Conservation (phyloP, 2,329 filamentous ascomycete genomes). For the Rhexocercosporidium sp. region DNA sequence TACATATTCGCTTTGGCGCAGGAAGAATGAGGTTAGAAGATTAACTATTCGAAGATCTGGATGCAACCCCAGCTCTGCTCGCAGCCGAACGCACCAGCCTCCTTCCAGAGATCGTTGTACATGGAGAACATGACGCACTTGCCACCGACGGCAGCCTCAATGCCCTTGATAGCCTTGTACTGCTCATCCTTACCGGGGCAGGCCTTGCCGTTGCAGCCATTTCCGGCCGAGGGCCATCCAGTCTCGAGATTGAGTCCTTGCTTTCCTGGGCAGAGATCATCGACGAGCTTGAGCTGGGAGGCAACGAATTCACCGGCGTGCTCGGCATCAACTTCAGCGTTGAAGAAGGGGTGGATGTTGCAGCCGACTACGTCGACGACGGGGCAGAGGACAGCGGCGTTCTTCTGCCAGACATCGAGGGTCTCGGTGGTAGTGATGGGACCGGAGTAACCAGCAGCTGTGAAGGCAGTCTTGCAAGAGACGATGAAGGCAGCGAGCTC, state of each 20-base stretch:
- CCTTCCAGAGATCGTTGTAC: constrained; percentile 84
- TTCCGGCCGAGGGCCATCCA: constrained; percentile 77
- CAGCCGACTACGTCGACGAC: constrained; percentile 79
- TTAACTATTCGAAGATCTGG: constrained; percentile 28
- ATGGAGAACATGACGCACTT: constrained; percentile 83
- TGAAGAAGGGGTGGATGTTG: constrained; percentile 97
- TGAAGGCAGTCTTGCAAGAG: constrained; percentile 67
- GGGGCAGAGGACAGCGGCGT: constrained; percentile 67
- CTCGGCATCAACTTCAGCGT: constrained; percentile 65
- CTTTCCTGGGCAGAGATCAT: constrained; percentile 72
- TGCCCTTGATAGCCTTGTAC: constrained; percentile 71
- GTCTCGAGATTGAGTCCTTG: constrained; percentile 84
- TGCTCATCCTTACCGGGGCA: constrained; percentile 72
- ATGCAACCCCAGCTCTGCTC: constrained; percentile 79
- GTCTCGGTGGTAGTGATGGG: constrained; percentile 87
- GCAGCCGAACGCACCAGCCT: constrained; percentile 67
- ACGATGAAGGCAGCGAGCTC: constrained; percentile 75
- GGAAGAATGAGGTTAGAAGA: neutral
- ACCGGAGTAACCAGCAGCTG: constrained; percentile 70
- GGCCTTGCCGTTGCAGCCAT: constrained; percentile 73
- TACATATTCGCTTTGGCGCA: neutral
- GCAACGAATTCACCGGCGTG: constrained; percentile 78
- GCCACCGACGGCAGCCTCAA: constrained; percentile 68
- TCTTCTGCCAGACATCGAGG: constrained; percentile 73
- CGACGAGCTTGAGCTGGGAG: constrained; percentile 73